These are phyloP conservation scores for Lachancea waltii DNA, from an alignment of 805 yeast genomes.

Conservation along the genomic window DNA sequence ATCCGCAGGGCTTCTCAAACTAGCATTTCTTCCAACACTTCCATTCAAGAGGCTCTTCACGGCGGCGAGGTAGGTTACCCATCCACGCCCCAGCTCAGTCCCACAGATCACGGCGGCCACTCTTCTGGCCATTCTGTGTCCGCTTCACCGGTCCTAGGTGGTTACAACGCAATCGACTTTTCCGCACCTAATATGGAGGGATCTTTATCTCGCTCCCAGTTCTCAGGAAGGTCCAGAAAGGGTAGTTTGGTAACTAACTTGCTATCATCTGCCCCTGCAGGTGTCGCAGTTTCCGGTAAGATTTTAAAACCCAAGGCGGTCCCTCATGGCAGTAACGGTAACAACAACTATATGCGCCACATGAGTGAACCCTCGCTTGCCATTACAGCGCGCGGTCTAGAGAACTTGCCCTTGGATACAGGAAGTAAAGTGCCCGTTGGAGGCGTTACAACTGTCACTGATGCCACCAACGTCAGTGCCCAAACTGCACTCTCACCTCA, in stretches of 20 bases:
- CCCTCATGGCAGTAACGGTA: constrained; percentile 6
- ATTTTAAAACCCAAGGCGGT: constrained; percentile 4
- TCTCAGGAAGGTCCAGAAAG: neutral
- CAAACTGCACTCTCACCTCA: constrained; percentile 8
- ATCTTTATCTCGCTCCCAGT: neutral
- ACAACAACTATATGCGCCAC: constrained; percentile 5
- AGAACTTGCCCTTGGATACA: neutral
- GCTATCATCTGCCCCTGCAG: neutral
- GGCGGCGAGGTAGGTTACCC: constrained; percentile 5
- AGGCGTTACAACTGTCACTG: neutral
- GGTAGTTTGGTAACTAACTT: neutral
- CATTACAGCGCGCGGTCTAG: neutral
- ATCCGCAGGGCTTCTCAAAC: constrained; percentile 20
- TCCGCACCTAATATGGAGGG: neutral
- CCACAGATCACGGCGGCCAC: constrained; percentile 1
- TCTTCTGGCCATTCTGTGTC: constrained; percentile 3
- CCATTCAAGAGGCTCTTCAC: constrained; percentile 16
- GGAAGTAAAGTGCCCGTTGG: neutral
- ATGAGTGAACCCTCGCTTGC: constrained; percentile 7
- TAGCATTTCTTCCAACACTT: constrained; percentile 17
- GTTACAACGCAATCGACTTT: neutral
- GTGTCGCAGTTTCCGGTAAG: constrained; percentile 1
- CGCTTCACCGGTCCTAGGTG: constrained; percentile 4
- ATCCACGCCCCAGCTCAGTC: constrained; percentile 7
- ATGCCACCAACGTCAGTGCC: neutral